Base-by-base conservation (phyloP, 2,329 filamentous ascomycete species). In the Fusarium staphyleae region DNA sequence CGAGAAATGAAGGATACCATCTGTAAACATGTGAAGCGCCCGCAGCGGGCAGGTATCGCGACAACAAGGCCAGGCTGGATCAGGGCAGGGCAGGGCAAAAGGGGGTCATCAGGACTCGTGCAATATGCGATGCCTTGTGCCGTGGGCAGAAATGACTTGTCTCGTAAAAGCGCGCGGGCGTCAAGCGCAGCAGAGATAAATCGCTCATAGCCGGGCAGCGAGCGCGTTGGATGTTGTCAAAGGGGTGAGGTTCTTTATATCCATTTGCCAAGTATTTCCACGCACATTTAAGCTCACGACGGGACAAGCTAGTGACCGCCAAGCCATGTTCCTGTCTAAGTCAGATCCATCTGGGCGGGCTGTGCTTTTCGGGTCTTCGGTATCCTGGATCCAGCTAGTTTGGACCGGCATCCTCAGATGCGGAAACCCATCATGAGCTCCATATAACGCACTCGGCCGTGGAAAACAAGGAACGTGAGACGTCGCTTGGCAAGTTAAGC, bases 251-350 rank as follows among this genome's bases (percentile, higher is more conserved):
- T 62, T 55, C 36, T 60, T 47, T 32, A 45, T 24, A 52, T 47
- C 42, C 18, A 39, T 24, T 13, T 18, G 30, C 53, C 26, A 62
- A 52, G 59, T 62, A 60, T 49, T 32, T 43, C 24, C 26, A 15
- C 42, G 30, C 36, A 36, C 24, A 46, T 26, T 44, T 46, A 48
- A 57, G 51, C 56, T 48, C 50, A 48, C 37, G 46, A 47, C 43
- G 52, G 50, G 48, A 62, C 59, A 62, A 57, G 37, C 53, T 45
- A 60, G 59, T 60, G 49, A 62, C 59, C 22, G 42, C 46, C 52
- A 54, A 53, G 49, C 28, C 16, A 62, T 37, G 58, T 62, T 53
- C 32, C 55, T 41, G 35, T 43, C 52, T 54, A 57, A 50, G 39
- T 43, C 26, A 29, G 39, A 39, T 44, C 28, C 32, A 32, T 37